Conservation (phyloP, 2,329 filamentous ascomycete species). For the Talaromyces islandicus region DNA sequence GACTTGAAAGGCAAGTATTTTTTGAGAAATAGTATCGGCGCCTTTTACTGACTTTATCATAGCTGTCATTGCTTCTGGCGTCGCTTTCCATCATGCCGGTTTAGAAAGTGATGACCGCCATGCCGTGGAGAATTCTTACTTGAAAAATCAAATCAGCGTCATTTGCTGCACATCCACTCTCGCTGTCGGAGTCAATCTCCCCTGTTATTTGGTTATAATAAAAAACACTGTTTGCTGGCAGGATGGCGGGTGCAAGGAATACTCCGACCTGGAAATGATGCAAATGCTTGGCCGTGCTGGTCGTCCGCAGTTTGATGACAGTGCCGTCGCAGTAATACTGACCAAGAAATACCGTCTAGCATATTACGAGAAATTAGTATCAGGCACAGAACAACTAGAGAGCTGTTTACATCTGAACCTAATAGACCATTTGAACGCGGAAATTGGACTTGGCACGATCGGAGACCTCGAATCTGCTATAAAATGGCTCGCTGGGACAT, state of each 20-base stretch:
- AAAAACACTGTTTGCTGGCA: constrained; percentile 70
- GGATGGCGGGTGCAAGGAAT: constrained; percentile 58
- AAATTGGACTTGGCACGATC: constrained; percentile 71
- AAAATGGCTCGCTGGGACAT: constrained; percentile 70
- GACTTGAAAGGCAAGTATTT: constrained; percentile 51
- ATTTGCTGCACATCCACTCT: constrained; percentile 86
- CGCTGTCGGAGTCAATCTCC: constrained; percentile 76
- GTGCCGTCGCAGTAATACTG: constrained; percentile 71
- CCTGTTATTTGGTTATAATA: constrained; percentile 75
- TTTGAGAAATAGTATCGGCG: background rate
- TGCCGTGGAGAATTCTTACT: constrained; percentile 61
- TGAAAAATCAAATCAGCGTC: constrained; percentile 66
- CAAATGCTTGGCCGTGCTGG: constrained; percentile 86
- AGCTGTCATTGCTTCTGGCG: constrained; percentile 51
- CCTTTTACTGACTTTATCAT: constrained; percentile 11
- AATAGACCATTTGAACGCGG: constrained; percentile 78
- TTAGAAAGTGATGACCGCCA: constrained; percentile 59
- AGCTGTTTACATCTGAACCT: constrained; percentile 73
- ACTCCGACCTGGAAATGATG: constrained; percentile 78
- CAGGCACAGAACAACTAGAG: constrained; percentile 67
- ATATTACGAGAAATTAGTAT: constrained; percentile 67
- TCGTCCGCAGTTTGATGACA: constrained; percentile 74
- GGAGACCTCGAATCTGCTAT: constrained; percentile 59
- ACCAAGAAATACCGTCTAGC: constrained; percentile 60
- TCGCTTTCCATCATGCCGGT: constrained; percentile 79